Percentiles rank a stretch among this genome's conserved stretches.
phyloP scores from a whole-genome alignment of 1,139 yeast species.

The Yamadazyma kanchanaburiensis region DNA sequence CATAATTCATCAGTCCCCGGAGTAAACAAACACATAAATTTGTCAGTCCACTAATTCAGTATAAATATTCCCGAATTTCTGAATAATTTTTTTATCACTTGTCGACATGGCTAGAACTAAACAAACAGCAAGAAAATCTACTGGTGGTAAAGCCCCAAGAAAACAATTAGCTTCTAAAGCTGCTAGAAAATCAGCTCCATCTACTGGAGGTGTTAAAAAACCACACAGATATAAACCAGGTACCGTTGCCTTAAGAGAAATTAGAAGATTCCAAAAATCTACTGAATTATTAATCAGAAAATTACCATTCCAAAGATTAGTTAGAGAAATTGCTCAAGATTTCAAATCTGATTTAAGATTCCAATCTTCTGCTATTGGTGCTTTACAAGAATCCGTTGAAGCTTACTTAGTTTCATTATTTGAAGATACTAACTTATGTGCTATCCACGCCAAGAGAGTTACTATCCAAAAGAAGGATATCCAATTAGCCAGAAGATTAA shows the following conservation, averaged over 20 bases:
- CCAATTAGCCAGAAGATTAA: conserved; percentile 98
- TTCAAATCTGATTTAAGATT: conserved; percentile 97
- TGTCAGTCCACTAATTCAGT: no score
- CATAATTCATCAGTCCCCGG: background rate
- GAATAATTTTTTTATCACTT: conserved; percentile 2
- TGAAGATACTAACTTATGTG: conserved; percentile 98
- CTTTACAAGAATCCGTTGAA: conserved; percentile 98
- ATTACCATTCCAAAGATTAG: conserved; percentile 98
- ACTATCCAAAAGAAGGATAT: conserved; percentile 99
- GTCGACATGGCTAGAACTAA: conserved; percentile 90
- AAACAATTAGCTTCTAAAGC: conserved; percentile 99
- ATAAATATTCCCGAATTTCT: no score
- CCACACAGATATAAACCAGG: conserved; percentile 99
- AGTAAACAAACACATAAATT: background rate
- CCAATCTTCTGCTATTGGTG: conserved; percentile 99
- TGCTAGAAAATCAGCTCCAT: conserved; percentile 97
- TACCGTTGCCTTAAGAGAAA: conserved; percentile 99
- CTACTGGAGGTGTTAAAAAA: conserved; percentile 99
- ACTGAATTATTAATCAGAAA: conserved; percentile 96
- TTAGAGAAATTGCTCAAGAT: conserved; percentile 97
- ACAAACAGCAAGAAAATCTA: conserved; percentile 98
- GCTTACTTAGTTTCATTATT: conserved; percentile 88
- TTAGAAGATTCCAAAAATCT: conserved; percentile 98
- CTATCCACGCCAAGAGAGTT: conserved; percentile 99
- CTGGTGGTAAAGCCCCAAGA: conserved; percentile 99